Evolutionary conservation across 2,329 filamentous ascomycete species (phyloP), one percentile per base, ranked within the genome.

Genomic region (Verticillium nubilum): DNA sequence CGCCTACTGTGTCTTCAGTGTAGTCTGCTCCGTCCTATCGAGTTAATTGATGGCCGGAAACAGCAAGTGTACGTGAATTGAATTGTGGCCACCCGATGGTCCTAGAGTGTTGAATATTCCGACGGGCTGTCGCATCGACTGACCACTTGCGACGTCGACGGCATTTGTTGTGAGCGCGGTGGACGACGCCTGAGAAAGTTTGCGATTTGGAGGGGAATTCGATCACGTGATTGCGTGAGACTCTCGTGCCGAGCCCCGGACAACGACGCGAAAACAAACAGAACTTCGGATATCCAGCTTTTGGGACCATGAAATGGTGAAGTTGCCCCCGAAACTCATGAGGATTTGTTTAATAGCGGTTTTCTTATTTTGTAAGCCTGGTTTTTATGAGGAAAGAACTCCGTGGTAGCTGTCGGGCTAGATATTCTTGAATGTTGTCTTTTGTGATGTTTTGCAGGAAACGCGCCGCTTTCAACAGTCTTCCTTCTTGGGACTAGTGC

Each of bases 381-480:
- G 29, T 31, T 13, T n/a, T n/a, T n/a, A n/a, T n/a, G n/a, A n/a
- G 13, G 5, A 31, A 31, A 5, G 6, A 47, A n/a, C 19, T 25
- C 12, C 6, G 4, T 47, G n/a, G 42, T n/a, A 10, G 7, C 42
- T 47, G 6, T 47, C 9, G 7, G n/a, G n/a, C n/a, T 10, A 6
- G 23, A 47, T 47, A 12, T 23, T 9, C 17, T 23, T 25, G 5
- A 13, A 25, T 59, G 33, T 53, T 12, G 42, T 10, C 12, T 37
- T 9, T 9, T 2, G 3, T 2, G 4, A 12, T 3, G 4, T 35
- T 26, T 15, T 57, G 23, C 12, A 12, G 42, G 27, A 60, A 60
- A 63, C 61, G 61, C 58, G 61, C 62, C 50, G 56, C 5, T 50
- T 35, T 37, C 52, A 57, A 59, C 52, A 29, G 27, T 47, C 1